Percentiles rank a stretch among this genome's conserved stretches.
Evolutionary conservation across 352 stramenopile genomes (phyloP).

Genomic region (Phytophthora cactorum): DNA sequence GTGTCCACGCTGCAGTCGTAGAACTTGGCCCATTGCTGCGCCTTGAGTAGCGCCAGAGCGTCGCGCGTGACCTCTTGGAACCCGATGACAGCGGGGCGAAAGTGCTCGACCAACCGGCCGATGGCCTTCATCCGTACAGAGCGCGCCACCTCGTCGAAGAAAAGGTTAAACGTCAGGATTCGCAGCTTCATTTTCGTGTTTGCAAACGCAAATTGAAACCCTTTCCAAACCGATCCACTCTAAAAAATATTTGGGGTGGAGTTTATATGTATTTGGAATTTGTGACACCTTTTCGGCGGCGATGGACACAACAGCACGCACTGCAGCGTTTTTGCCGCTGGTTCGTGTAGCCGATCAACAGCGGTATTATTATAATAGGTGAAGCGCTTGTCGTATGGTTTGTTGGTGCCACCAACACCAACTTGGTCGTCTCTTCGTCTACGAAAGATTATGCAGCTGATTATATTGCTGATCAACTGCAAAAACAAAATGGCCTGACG

Average conservation of each 20-base stretch:
- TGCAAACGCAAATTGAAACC: background rate
- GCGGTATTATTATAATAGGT: too few relatives aligned
- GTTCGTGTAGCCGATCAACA: too few relatives aligned
- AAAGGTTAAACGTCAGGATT: conserved; percentile 79
- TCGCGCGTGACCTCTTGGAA: conserved; percentile 83
- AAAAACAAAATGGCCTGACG: too few relatives aligned
- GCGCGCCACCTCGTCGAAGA: conserved; percentile 72
- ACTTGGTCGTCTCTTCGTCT: too few relatives aligned
- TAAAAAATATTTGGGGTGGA: background rate
- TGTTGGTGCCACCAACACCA: too few relatives aligned
- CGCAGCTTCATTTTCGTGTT: conserved; percentile 53
- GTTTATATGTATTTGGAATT: background rate
- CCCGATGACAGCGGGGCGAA: conserved; percentile 69
- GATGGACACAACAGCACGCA: too few relatives aligned
- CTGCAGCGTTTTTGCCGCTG: too few relatives aligned
- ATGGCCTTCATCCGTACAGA: conserved; percentile 69
- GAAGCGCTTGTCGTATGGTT: too few relatives aligned
- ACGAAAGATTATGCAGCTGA: too few relatives aligned
- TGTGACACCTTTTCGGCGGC: background rate
- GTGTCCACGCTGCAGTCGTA: conserved; percentile 85
- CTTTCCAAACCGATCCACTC: background rate
- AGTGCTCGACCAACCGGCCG: conserved; percentile 50
- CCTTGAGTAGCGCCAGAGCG: conserved; percentile 59
- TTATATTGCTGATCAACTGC: too few relatives aligned
- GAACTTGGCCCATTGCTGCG: conserved; percentile 62